Conservation (phyloP, 2,329 filamentous ascomycete genomes). For the Alternaria consortialis region DNA sequence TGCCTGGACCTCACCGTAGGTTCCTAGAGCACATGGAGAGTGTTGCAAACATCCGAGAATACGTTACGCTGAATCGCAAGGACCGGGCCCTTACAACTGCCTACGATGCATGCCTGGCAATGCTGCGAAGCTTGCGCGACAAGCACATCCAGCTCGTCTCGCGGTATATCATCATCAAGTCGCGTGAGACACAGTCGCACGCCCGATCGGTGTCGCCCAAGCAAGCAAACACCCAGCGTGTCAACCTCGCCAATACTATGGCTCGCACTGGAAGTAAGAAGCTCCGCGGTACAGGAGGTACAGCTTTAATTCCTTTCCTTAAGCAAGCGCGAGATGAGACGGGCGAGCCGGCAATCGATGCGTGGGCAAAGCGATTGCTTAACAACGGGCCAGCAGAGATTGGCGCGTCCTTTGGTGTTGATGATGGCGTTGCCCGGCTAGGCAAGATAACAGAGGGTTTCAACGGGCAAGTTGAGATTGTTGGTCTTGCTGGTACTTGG, state of each 20-base stretch:
- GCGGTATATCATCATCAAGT: constrained; percentile 92
- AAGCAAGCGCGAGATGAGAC: constrained; percentile 98
- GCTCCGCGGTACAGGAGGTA: constrained; percentile 90
- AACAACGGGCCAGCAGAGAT: constrained; percentile 59
- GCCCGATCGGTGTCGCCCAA: constrained; percentile 68
- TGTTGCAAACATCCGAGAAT: constrained; percentile 88
- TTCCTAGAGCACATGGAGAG: constrained; percentile 83
- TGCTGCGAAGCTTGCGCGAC: constrained; percentile 81
- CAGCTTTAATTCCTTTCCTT: constrained; percentile 91
- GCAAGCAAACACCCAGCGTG: constrained; percentile 48
- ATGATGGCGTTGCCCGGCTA: constrained; percentile 54
- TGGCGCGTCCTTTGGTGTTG: constrained; percentile 18
- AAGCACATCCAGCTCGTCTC: constrained; percentile 97
- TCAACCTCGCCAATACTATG: constrained; percentile 68
- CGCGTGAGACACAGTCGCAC: constrained; percentile 74
- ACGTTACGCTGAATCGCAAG: constrained; percentile 70
- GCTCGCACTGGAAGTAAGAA: constrained; percentile 59
- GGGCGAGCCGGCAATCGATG: constrained; percentile 83
- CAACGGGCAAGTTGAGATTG: constrained; percentile 65
- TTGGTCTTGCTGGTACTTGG: constrained; percentile 85
- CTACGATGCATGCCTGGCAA: constrained; percentile 88
- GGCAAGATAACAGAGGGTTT: constrained; percentile 64
- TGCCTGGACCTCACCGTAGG: constrained; percentile 90
- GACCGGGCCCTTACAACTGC: constrained; percentile 77
- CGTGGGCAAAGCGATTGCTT: constrained; percentile 67